Base-by-base conservation (phyloP, 2,329 filamentous ascomycete genomes). In the Ophiosphaerella korrae region DNA sequence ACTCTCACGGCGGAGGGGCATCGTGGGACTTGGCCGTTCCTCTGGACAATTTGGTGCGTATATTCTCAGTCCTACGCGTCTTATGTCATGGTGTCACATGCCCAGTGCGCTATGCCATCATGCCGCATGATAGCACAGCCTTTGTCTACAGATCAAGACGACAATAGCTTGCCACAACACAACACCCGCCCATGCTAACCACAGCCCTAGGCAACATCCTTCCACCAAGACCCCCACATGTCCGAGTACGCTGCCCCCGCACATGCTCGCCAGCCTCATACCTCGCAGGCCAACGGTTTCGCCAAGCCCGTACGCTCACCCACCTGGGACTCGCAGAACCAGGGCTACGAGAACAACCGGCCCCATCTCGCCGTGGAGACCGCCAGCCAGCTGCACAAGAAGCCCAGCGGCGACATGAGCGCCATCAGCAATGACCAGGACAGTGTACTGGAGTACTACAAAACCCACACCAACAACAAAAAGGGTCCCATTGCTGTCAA, bases 371-470 rank as follows among this genome's bases (percentile, higher is more conserved):
- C 61, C 16, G 68, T 75, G 12, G 70, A 68, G 32, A 66, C 71
- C 45, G 61, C 72, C 26, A 58, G 68, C 45, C 70, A 71, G 26
- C 64, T 77, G 38, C 69, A 62, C 49, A 71, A 74, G 46, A 77
- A 78, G 46, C 48, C 57, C 33, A 72, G 75, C 42, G 75, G 75
- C 40, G 76, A 76, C 48, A 65, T 76, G 42, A 75, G 75, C 44
- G 73, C 75, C 3, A 69, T 65, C 40, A 70, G 66, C 33, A 77
- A 73, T 55, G 76, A 77, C 11, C 70, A 75, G n/a, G 80, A 82
- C 48, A 78, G 76, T 62, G 58, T 79, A 12, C 51, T 76, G 34
- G 79, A 82, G 38, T 68, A 78, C 42, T 78, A 80, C 61, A 74
- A 70, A 46, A 57, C 49, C 16, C 58, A 58, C 11, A 43, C 50